Evolutionary conservation across 441 rosid species (phyloP), one percentile per base, ranked within the genome.

Genomic region (Breynia disticha): DNA sequence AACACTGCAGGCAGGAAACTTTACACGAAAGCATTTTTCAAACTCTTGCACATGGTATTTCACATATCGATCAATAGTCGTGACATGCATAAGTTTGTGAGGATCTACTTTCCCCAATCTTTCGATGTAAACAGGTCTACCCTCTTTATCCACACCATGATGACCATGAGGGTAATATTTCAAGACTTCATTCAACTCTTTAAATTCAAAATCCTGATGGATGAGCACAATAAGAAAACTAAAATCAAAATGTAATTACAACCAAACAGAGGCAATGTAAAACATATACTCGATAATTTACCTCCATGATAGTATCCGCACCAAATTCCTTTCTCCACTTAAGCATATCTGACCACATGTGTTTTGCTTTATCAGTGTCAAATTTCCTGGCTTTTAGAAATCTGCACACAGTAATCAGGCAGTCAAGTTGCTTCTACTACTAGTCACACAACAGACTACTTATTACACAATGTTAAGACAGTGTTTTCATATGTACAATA

Each of bases 271-370:
- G 19, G 28, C 42, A 55, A 56, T 59, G 47, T 61, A 12, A n/a
- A 55, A 52, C 46, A 56, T 65, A 56, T 52, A 48, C 24, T 42
- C 45, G 62, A 68, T 16, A 13, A 16, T 10, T 22, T 68, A 90
- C 99, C 90, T 85, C 85, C 64, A 76, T 71, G 57, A 94, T 81
- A 41, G 94, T 82, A 68, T 94, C 95, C 17, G 79, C 78, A 53
- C 90, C 90, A 19, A 94, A 94, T 44, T 90, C 99, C 71, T 79
- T 94, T 77, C 97, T 87, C 99, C 99, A 94, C 19, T 82, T 84
- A 68, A 94, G 83, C 99, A 90, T 90, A 57, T 94, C 97, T 46
- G 84, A 73, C 99, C 99, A 94, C 99, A 94, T 94, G 57, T 90
- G 94, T 72, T 85, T 94, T 41, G 97, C 97, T 68, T 84, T 94